Evolutionary conservation across 139 green algal genomes (phyloP), one percentile per base, ranked within the genome.

Genomic region (Nannochloris sp.): DNA sequence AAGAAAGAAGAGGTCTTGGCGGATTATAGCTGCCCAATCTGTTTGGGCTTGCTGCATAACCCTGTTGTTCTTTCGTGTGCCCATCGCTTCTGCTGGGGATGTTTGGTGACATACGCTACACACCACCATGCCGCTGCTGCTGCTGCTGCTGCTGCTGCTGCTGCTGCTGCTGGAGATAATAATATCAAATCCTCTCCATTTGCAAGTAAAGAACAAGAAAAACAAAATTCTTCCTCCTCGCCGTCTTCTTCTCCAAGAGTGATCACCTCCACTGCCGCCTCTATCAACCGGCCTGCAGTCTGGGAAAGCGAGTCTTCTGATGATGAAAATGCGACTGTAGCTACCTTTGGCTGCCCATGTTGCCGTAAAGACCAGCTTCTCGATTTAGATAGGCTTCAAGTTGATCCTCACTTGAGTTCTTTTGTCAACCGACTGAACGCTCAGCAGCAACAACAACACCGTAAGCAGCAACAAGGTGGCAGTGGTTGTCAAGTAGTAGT

Each of bases 31-130:
- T 96, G 89, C 72, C 82, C 87, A 48, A 89, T 96, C 62, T 96
- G 89, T 73, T 72, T 93, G 58, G 79, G 65, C 27, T 6, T 80
- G 25, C 80, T 95, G 51, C 79, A 83, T 64, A 83, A 74, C 58
- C 86, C 87, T 0, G 89, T 95, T 46, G 76, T 92, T 23, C 80
- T 96, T 4, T 87, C 83, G n/a, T 96, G 89, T 67, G 80, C 81
- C 0, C 89, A 96, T 61, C 71, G 82, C 33, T 95, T 92, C 77
- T 96, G 89, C 81, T 92, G 86, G 86, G 81, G 80, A 37, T 96
- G 89, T 77, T 54, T 92, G 69, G 75, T 93, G 0, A 51, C 70
- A 2, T 60, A 82, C 56, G 42, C 42, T 19, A 19, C 19, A 19
- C 42, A 19, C 19, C 19, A n/a, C n/a, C n/a, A n/a, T n/a, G n/a